A percentile compares a stretch with the other conserved stretches of the same genome.
Conservation (phyloP, 805 yeast species). For the Candida xyloterini region DNA sequence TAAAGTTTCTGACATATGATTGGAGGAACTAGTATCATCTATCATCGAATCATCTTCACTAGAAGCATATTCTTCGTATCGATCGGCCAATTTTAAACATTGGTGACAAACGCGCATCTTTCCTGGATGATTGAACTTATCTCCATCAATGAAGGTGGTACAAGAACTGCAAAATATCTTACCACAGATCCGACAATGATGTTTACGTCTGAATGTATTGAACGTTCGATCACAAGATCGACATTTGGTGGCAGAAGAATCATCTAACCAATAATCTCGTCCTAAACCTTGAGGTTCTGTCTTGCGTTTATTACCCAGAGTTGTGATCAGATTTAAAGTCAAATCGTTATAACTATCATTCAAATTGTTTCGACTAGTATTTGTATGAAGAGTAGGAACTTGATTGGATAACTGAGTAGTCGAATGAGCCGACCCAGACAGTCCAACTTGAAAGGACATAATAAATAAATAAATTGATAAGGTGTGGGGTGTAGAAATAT, state of each 20-base stretch:
- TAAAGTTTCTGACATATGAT: constrained; percentile 16
- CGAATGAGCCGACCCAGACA: constrained; percentile 23
- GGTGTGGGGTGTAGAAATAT: constrained; percentile 5
- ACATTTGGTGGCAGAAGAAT: constrained; percentile 86
- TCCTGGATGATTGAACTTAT: constrained; percentile 60
- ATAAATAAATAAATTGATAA: not conserved
- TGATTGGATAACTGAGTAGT: constrained; percentile 27
- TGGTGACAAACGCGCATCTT: constrained; percentile 74
- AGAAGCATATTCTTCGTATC: constrained; percentile 63
- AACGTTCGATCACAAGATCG: constrained; percentile 77
- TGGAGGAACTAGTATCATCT: constrained; percentile 34
- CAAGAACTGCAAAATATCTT: constrained; percentile 89
- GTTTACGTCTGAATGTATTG: constrained; percentile 83
- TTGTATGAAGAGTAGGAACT: constrained; percentile 13
- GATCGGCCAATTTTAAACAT: constrained; percentile 60
- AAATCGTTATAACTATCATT: constrained; percentile 24
- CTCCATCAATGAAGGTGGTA: constrained; percentile 68
- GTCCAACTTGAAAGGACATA: constrained; percentile 10
- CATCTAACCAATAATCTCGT: constrained; percentile 93
- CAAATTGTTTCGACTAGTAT: constrained; percentile 2
- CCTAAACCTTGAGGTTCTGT: constrained; percentile 45
- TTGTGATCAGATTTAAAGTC: constrained; percentile 24
- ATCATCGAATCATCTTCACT: constrained; percentile 54
- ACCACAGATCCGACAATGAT: constrained; percentile 95
- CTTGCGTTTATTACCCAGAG: constrained; percentile 19